These are phyloP conservation scores for Fomitopsis pinicola DNA, from an alignment of 1,284 basidiomycete species.

Conservation along the genomic window DNA sequence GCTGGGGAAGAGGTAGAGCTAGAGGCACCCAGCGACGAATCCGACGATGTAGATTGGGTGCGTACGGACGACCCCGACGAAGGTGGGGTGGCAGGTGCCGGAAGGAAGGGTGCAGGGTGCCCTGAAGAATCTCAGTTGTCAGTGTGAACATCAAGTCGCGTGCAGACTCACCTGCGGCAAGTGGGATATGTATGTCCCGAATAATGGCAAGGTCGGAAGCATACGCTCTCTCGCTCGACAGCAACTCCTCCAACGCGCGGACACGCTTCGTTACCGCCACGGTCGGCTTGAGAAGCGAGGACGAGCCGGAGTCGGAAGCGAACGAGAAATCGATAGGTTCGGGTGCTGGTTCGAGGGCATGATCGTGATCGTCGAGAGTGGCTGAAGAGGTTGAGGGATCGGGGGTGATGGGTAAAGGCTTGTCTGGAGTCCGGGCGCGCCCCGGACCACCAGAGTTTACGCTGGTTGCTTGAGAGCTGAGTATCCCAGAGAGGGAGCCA, in stretches of 20 bases:
- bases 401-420: conserved; percentile 29
- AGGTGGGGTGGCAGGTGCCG: conserved; percentile 27
- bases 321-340: conserved; percentile 9
- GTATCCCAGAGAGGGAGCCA: conserved; percentile 26
- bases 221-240: conserved; percentile 83
- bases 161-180: conserved; percentile 55
- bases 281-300: conserved; percentile 16
- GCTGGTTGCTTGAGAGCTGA: conserved; percentile 17
- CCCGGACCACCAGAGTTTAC: not conserved
- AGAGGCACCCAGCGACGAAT: conserved; percentile 35
- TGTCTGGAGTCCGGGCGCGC: conserved; percentile 25
- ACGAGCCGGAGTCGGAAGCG: conserved; percentile 6
- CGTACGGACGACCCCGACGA: conserved; percentile 39
- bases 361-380: conserved; percentile 11
- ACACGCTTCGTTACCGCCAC: conserved; percentile 60
- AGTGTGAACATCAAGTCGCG: conserved; percentile 1
- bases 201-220: conserved; percentile 86
- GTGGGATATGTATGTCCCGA: conserved; percentile 78
- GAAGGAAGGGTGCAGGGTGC: conserved; percentile 25
- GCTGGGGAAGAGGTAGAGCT: conserved; percentile 38
- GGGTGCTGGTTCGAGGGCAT: conserved; percentile 5
- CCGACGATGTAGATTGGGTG: conserved; percentile 52
- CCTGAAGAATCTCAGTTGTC: conserved; percentile 15
- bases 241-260: conserved; percentile 81
- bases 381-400: conserved; percentile 16